Evolutionary conservation across 73 alveolate genomes (phyloP), one percentile per base, ranked within the genome.

Genomic region (Stentor coeruleus): DNA sequence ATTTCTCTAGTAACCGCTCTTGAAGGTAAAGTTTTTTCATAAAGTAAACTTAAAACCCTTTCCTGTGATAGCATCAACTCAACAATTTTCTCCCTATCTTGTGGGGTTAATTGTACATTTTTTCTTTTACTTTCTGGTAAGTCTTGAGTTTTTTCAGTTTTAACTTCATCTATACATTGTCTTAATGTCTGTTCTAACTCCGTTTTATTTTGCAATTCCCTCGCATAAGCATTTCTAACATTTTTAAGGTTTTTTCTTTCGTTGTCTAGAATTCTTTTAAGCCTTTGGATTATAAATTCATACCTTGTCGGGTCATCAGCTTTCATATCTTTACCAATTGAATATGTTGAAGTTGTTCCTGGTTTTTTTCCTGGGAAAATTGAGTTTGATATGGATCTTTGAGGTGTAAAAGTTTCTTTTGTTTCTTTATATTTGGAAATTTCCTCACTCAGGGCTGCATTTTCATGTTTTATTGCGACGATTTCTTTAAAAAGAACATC

Each of bases 11-110:
- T 75, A 20, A 37, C 85, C 38, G 85, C 77, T 59, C 90, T 59
- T 14, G 96, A 82, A 6, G 93, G 96, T 86, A 90, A 87, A 6
- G 96, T 90, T 82, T 90, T 90, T 59, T 90, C 95, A 76, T 90
- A 90, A 11, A 90, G 85, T 49, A 90, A 76, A 26, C 84, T 72
- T 4, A 90, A 80, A 38, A 90, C 95, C 58, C 92, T 83, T 75
- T 90, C 96, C 79, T 90, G 90, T 15, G 87, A 55, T 58, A 90
- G 84, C 15, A 90, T 84, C 59, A 90, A 84, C 39, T 90, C 96
- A 39, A 90, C 87, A 33, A 90, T 91, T 87, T 92, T 82, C 81
- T 90, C 96, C 39, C 96, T 76, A 30, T 90, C 96, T 57, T 89
- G 87, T 80, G 90, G 79, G 31, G 96, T 74, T 58, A 75, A 33